Evolutionary conservation across 2,329 filamentous ascomycete species (phyloP).

Genomic region (Alternaria conjuncta): DNA sequence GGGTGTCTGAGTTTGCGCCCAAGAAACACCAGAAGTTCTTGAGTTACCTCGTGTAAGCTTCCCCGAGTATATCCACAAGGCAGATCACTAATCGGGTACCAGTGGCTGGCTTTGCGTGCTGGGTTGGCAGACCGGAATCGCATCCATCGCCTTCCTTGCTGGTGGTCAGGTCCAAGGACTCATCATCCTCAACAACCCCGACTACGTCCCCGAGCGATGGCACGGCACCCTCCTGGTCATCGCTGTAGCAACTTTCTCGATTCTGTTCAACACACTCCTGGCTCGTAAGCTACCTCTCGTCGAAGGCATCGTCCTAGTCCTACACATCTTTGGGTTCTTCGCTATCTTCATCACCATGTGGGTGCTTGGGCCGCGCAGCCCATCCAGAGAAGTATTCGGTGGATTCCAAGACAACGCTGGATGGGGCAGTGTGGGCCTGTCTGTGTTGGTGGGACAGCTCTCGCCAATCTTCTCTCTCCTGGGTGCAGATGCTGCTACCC

Average conservation of each 20-base stretch:
- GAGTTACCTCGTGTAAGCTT: slow-evolving; percentile 20
- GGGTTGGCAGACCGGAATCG: slow-evolving; percentile 50
- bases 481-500: slow-evolving; percentile 38
- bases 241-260: slow-evolving; percentile 49
- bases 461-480: slow-evolving; percentile 30
- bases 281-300: slow-evolving; percentile 54
- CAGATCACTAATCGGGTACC: background rate
- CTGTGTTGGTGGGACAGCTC: slow-evolving; percentile 31
- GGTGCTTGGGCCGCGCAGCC: slow-evolving; percentile 33
- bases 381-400: slow-evolving; percentile 30
- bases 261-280: slow-evolving; percentile 55
- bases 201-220: slow-evolving; percentile 52
- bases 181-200: slow-evolving; percentile 47
- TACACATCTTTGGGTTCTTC: slow-evolving; percentile 60
- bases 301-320: slow-evolving; percentile 55
- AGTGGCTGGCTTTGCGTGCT: slow-evolving; percentile 51
- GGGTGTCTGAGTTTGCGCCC: slow-evolving; percentile 38
- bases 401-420: slow-evolving; percentile 35
- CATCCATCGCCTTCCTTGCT: slow-evolving; percentile 37
- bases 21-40: slow-evolving; percentile 30
- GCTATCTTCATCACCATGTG: slow-evolving; percentile 51
- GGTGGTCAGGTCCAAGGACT: slow-evolving; percentile 43
- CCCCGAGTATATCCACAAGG: background rate
- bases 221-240: slow-evolving; percentile 59
- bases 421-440: slow-evolving; percentile 34